phyloP scores from a whole-genome alignment of 208 protist species.

The Leishmania tarentolae region DNA sequence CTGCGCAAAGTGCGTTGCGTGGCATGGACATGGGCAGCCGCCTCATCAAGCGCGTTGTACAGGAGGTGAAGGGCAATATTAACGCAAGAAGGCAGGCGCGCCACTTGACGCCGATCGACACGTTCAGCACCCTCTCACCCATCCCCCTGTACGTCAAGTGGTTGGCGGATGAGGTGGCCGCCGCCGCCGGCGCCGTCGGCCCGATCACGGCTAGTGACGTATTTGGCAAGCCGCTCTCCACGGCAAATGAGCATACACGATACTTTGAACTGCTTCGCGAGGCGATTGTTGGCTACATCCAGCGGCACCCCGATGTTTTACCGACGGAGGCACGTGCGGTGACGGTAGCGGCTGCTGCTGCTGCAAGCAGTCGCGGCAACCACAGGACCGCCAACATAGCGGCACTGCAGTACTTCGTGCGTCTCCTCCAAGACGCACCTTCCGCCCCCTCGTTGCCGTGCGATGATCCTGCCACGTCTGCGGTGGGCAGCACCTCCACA shows the following conservation, averaged over 20 bases:
- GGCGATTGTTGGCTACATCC: slow-evolving; percentile 38
- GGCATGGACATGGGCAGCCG: slow-evolving; percentile 87
- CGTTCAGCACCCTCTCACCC: slow-evolving; percentile 82
- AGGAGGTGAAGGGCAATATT: slow-evolving; percentile 69
- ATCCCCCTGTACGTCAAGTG: slow-evolving; percentile 82
- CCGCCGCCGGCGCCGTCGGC: neutral
- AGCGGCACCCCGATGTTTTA: slow-evolving; percentile 27
- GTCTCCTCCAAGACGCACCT: slow-evolving; percentile 11
- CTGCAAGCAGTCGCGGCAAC: neutral
- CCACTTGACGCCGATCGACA: slow-evolving; percentile 47
- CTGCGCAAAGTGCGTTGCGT: slow-evolving; percentile 66
- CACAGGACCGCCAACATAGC: slow-evolving; percentile 6
- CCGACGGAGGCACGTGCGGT: slow-evolving; percentile 7
- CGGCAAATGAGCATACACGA: slow-evolving; percentile 21
- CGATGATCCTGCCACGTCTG: neutral
- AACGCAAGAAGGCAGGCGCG: slow-evolving; percentile 47
- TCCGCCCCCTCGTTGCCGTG: neutral
- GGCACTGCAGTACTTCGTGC: slow-evolving; percentile 27
- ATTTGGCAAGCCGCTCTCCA: slow-evolving; percentile 36
- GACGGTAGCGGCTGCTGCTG: neutral
- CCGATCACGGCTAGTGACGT: slow-evolving; percentile 11
- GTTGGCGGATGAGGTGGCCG: slow-evolving; percentile 54
- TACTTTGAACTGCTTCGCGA: slow-evolving; percentile 42
- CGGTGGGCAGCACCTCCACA: neutral
- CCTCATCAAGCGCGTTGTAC: slow-evolving; percentile 89